A percentile compares a stretch with the other conserved stretches of the same genome.
These are phyloP conservation scores for Camelina hispida DNA, from an alignment of 345 rosid genomes.

Conservation along the genomic window DNA sequence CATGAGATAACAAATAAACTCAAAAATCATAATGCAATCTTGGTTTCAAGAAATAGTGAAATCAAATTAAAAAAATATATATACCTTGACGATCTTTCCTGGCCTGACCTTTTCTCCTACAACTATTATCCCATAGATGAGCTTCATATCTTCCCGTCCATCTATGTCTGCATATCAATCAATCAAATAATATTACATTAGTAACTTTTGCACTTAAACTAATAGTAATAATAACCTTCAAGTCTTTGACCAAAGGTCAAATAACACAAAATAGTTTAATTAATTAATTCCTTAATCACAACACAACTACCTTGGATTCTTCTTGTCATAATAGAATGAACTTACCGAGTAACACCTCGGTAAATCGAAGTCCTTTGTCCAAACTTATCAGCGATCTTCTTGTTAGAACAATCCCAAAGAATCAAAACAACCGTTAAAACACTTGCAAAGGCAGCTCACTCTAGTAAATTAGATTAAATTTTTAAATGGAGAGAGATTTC, in stretches of 20 bases:
- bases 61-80: background rate
- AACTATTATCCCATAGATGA: constrained; percentile 99
- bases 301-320: too few relatives aligned
- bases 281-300: background rate
- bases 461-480: too few relatives aligned
- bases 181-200: constrained; percentile 14
- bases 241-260: constrained; percentile 8
- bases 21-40: constrained; percentile 1
- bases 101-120: constrained; percentile 98
- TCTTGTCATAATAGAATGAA: background rate
- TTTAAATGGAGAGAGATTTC: too few relatives aligned
- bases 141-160: constrained; percentile 99
- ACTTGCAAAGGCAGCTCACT: too few relatives aligned
- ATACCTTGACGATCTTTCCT: too few relatives aligned
- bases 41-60: constrained; percentile 14
- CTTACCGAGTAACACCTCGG: constrained; percentile 92
- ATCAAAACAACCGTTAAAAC: too few relatives aligned
- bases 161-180: constrained; percentile 64
- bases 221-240: background rate
- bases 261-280: background rate
- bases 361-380: constrained; percentile 95
- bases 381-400: constrained; percentile 78
- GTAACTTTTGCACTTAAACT: background rate
- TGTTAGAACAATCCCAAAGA: constrained; percentile 44
- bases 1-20: background rate